Evolutionary conservation across 1,139 yeast genomes (phyloP).

Genomic region (Hemisphaericaspora lyxosophila): DNA sequence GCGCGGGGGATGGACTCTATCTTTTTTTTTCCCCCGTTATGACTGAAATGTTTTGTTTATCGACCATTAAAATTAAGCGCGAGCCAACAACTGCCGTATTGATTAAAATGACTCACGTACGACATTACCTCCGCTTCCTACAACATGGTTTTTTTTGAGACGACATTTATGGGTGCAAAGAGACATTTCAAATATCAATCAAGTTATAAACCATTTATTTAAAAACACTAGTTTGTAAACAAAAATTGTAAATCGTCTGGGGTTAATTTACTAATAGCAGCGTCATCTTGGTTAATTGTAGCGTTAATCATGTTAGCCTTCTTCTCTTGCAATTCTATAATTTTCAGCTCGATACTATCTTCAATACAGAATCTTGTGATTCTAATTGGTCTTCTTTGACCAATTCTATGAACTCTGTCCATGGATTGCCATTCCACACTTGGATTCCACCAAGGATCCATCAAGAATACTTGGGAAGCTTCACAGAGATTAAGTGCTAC

Average conservation of each 20-base stretch:
- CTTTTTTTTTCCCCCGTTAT: no score
- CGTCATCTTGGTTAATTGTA: constrained; percentile 87
- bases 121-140: no score
- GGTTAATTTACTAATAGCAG: constrained; percentile 81
- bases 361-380: constrained; percentile 91
- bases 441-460: constrained; percentile 99
- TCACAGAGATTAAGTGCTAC: constrained; percentile 95
- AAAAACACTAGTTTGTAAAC: constrained; percentile 58
- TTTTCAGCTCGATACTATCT: constrained; percentile 94
- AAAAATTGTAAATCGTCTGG: constrained; percentile 94
- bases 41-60: not conserved
- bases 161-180: constrained; percentile 1
- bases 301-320: constrained; percentile 98
- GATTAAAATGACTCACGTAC: constrained; percentile 5
- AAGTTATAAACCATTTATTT: no score
- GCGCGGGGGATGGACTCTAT: no score
- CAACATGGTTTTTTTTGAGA: no score
- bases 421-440: constrained; percentile 98
- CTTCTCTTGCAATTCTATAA: constrained; percentile 92
- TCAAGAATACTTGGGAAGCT: constrained; percentile 90
- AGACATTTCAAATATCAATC: no score
- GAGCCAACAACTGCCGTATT: no score
- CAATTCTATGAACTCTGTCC: constrained; percentile 96
- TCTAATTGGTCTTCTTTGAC: constrained; percentile 92
- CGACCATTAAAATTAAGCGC: not conserved